These are phyloP conservation scores for Obelidium mucronatum DNA, from an alignment of 192 early-diverging fungal genomes.

Conservation along the genomic window DNA sequence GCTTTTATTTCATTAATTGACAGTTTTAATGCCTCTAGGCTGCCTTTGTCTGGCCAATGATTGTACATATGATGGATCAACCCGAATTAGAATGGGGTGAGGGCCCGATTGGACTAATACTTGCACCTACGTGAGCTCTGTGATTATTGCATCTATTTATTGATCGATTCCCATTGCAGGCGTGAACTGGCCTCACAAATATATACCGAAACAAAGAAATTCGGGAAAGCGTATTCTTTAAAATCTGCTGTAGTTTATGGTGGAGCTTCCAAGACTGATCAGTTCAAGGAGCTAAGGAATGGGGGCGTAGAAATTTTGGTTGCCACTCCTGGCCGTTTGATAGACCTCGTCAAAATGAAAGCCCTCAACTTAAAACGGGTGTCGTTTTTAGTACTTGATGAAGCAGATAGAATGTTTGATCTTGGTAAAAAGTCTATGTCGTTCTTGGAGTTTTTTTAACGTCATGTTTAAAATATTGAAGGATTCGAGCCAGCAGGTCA, in stretches of 20 bases:
- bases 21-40: too few species aligned
- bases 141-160: neutral
- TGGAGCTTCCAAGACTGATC: constrained; percentile 82
- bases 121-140: constrained; percentile 68
- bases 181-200: constrained; percentile 83
- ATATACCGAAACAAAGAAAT: constrained; percentile 79
- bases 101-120: constrained; percentile 81
- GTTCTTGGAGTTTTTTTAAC: neutral
- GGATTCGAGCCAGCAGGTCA: constrained; percentile 76
- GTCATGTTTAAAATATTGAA: neutral
- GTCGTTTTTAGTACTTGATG: constrained; percentile 60
- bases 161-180: neutral
- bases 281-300: constrained; percentile 79
- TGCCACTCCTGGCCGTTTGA: constrained; percentile 84
- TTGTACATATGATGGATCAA: constrained; percentile 89
- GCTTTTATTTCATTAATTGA: too few species aligned
- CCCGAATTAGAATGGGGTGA: constrained; percentile 74
- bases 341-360: constrained; percentile 90
- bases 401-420: constrained; percentile 66
- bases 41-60: constrained; percentile 84
- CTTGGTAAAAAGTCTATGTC: constrained; percentile 34
- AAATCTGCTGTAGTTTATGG: constrained; percentile 76
- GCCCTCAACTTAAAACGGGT: constrained; percentile 81
- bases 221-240: constrained; percentile 77
- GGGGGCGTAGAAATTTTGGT: constrained; percentile 80